These are phyloP conservation scores for Entomortierella parvispora DNA, from an alignment of 192 early-diverging fungal species.

Conservation along the genomic window DNA sequence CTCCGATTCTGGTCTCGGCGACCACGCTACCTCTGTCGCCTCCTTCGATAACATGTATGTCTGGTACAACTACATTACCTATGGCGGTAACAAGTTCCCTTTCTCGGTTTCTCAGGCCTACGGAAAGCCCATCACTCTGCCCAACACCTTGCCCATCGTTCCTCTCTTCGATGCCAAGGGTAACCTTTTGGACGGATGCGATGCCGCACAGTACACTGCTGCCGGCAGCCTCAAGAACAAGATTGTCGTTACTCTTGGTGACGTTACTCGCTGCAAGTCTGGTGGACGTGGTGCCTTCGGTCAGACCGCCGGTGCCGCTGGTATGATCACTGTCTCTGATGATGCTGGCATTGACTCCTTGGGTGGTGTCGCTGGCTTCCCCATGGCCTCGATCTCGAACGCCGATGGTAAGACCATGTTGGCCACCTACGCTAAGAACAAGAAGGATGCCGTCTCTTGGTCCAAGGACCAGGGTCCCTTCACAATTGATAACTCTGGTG, in stretches of 20 bases:
- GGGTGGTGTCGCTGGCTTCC: conserved; percentile 35
- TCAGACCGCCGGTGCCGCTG: conserved; percentile 17
- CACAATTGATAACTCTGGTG: conserved; percentile 43
- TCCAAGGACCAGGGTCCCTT: conserved; percentile 6
- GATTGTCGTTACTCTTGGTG: conserved; percentile 63
- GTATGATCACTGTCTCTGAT: conserved; percentile 35
- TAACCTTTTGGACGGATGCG: conserved; percentile 32
- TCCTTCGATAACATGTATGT: conserved; percentile 24
- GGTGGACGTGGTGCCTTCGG: conserved; percentile 57
- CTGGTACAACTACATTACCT: conserved; percentile 11
- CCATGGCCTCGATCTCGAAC: conserved; percentile 44
- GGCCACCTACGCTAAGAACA: conserved; percentile 27
- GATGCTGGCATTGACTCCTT: conserved; percentile 38
- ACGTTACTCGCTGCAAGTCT: conserved; percentile 40
- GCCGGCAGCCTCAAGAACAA: conserved; percentile 23
- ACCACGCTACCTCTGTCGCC: conserved; percentile 53
- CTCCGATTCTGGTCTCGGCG: conserved; percentile 65
- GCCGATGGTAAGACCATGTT: conserved; percentile 45
- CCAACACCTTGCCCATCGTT: conserved; percentile 35
- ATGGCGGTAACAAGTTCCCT: conserved; percentile 14
- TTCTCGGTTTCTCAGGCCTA: conserved; percentile 11
- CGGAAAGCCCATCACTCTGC: conserved; percentile 53
- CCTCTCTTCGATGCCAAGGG: conserved; percentile 33
- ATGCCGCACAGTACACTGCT: conserved; percentile 14
- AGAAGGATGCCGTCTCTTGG: conserved; percentile 11